Conservation (phyloP, 2,329 filamentous ascomycete species). For the Boeremia lycopersici region DNA sequence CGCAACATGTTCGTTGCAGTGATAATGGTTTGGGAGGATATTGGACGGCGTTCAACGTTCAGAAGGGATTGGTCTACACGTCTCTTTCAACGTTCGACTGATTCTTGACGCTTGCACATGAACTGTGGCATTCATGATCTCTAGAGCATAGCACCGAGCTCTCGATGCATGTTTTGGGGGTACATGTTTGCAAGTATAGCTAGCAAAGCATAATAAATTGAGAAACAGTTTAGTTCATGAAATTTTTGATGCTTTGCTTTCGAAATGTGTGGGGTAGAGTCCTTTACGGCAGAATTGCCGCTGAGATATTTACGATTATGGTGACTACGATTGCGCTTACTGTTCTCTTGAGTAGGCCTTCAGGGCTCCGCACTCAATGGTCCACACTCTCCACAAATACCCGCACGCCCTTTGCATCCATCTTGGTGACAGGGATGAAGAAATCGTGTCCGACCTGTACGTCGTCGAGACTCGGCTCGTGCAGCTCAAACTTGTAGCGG, state of each 20-base stretch:
- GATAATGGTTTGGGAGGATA: background rate
- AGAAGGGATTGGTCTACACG: background rate
- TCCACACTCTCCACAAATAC: slow-evolving; percentile 32
- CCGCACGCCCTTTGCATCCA: slow-evolving; percentile 46
- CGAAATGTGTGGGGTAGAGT: too few relatives aligned
- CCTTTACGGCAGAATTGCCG: too few relatives aligned
- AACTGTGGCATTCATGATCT: background rate
- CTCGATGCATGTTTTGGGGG: background rate
- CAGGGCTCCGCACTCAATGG: background rate
- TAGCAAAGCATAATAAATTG: background rate
- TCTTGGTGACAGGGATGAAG: slow-evolving; percentile 44
- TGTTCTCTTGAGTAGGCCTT: too few relatives aligned
- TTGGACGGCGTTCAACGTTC: background rate
- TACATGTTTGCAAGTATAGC: background rate
- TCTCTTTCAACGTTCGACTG: background rate
- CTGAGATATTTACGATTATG: too few relatives aligned
- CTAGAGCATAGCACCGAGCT: background rate
- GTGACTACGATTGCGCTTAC: too few relatives aligned
- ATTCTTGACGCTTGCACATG: background rate
- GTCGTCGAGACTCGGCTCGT: slow-evolving; percentile 37
- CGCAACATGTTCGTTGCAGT: background rate
- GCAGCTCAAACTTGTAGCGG: slow-evolving; percentile 39
- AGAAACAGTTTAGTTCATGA: background rate
- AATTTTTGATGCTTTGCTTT: too few relatives aligned
- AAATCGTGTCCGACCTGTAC: slow-evolving; percentile 46